A percentile compares a stretch with the other conserved stretches of the same genome.
These are phyloP conservation scores for Calonectria fujianensis DNA, from an alignment of 2,329 filamentous ascomycete genomes.

Conservation along the genomic window DNA sequence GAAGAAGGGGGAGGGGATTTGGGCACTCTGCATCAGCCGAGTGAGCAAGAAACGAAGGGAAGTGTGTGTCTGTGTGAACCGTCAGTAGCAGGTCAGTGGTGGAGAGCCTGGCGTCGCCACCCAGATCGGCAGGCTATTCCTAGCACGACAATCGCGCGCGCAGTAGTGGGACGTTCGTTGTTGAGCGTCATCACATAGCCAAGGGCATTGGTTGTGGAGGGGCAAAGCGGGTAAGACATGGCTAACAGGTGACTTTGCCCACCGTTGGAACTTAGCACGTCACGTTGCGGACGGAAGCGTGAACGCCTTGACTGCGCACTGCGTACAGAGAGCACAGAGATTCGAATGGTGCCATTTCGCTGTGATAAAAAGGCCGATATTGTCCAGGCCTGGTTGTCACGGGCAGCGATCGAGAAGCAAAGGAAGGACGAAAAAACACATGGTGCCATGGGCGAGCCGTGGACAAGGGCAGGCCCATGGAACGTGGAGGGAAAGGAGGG, in stretches of 20 bases:
- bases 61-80: conserved; percentile 23
- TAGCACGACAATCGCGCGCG: conserved; percentile 44
- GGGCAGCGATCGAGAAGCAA: not conserved
- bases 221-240: conserved; percentile 40
- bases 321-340: conserved; percentile 5
- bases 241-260: conserved; percentile 37
- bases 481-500: conserved; percentile 17
- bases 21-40: conserved; percentile 22
- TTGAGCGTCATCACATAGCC: conserved; percentile 20
- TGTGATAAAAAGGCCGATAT: not conserved
- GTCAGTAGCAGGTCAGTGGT: conserved; percentile 21
- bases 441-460: conserved; percentile 32
- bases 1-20: conserved; percentile 28
- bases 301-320: conserved; percentile 20
- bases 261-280: conserved; percentile 26
- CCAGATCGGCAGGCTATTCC: conserved; percentile 49
- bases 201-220: conserved; percentile 31
- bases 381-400: not conserved
- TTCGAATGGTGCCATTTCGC: conserved; percentile 4
- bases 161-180: conserved; percentile 34
- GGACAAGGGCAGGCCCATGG: conserved; percentile 7
- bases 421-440: not conserved
- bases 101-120: conserved; percentile 46
- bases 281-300: conserved; percentile 32
- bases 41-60: conserved; percentile 26